These are phyloP conservation scores for Candida krabiensis DNA, from an alignment of 805 yeast genomes.

Conservation along the genomic window DNA sequence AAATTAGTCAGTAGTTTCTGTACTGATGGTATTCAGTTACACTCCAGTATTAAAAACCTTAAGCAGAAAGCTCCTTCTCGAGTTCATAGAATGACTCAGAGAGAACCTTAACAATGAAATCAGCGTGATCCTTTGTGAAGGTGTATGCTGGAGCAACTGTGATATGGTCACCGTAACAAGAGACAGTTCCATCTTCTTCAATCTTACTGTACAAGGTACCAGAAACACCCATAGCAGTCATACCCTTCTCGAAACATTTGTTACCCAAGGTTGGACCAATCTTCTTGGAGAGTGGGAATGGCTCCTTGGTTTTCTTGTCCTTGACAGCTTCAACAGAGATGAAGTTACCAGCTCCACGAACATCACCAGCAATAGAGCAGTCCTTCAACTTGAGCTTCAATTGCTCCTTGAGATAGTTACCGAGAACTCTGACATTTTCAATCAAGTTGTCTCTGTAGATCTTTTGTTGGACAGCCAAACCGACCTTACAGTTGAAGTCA, in stretches of 20 bases:
- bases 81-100: constrained; percentile 41
- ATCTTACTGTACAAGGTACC: constrained; percentile 36
- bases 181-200: constrained; percentile 30
- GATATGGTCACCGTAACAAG: constrained; percentile 42
- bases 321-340: constrained; percentile 59
- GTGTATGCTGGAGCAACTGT: constrained; percentile 49
- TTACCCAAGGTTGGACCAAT: constrained; percentile 37
- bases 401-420: constrained; percentile 40
- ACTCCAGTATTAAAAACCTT: too few relatives aligned
- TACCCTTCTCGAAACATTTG: constrained; percentile 44
- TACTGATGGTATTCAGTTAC: too few relatives aligned
- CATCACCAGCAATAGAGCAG: constrained; percentile 50
- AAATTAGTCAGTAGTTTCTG: too few relatives aligned
- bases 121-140: constrained; percentile 42
- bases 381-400: constrained; percentile 37
- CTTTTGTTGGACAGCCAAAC: constrained; percentile 46
- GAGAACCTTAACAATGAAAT: constrained; percentile 40
- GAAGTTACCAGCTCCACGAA: constrained; percentile 64
- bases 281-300: constrained; percentile 38
- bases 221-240: constrained; percentile 46
- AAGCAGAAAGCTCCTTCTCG: constrained; percentile 23
- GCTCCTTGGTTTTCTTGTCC: constrained; percentile 50
- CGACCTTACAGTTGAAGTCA: constrained; percentile 47
- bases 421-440: constrained; percentile 43
- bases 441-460: constrained; percentile 34